Evolutionary conservation across 495 filamentous ascomycete species (phyloP).

Genomic region (Hypoxylon crocopeplum): DNA sequence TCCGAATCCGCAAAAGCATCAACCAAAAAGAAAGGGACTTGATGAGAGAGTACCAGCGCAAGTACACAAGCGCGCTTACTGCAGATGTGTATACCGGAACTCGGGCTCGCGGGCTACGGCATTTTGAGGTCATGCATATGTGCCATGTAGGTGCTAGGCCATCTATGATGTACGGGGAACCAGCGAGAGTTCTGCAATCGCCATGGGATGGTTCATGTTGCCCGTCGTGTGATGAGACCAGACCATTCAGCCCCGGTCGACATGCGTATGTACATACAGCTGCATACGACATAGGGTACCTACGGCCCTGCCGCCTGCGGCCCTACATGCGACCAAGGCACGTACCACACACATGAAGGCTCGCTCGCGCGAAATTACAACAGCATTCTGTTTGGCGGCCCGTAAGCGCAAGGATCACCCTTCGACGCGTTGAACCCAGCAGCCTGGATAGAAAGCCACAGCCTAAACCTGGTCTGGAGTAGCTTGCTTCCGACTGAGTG

Average conservation of each 20-base stretch:
- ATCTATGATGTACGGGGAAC: conserved; percentile 34
- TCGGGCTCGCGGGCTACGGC: conserved; percentile 37
- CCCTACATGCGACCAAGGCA: conserved; percentile 36
- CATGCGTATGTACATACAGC: conserved; percentile 25
- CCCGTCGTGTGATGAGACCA: conserved; percentile 34
- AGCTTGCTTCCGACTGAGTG: conserved; percentile 20
- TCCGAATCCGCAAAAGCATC: conserved; percentile 30
- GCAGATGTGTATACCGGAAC: conserved; percentile 32
- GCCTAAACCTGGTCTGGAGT: conserved; percentile 32
- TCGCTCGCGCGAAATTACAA: conserved; percentile 35
- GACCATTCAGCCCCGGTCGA: conserved; percentile 30
- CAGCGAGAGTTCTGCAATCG: conserved; percentile 30
- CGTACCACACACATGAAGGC: conserved; percentile 27
- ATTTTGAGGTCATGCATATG: conserved; percentile 32
- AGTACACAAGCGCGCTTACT: conserved; percentile 23
- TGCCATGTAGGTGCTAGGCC: conserved; percentile 26
- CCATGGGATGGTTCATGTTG: conserved; percentile 38
- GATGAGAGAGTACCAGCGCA: conserved; percentile 1
- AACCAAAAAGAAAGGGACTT: conserved; percentile 8
- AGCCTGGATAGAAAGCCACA: conserved; percentile 40
- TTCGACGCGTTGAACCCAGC: conserved; percentile 30
- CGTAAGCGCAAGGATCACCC: conserved; percentile 34
- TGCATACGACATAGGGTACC: conserved; percentile 27
- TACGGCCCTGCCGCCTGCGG: conserved; percentile 33
- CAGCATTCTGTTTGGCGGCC: conserved; percentile 28